These are phyloP conservation scores for Gleditsia sinensis DNA, from an alignment of 306 rosid genomes.

Conservation along the genomic window DNA sequence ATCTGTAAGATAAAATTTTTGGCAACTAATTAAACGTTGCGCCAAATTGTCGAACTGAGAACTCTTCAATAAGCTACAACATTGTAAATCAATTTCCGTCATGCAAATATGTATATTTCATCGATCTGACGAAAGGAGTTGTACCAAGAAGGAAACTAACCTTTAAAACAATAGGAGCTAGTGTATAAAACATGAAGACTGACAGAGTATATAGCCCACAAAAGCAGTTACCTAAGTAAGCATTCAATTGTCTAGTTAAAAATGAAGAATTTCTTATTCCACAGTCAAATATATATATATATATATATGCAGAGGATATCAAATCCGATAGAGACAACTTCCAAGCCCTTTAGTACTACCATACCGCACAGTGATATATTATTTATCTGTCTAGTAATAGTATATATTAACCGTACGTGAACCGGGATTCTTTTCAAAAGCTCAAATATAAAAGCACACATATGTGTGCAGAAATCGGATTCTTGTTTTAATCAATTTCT, in stretches of 20 bases:
- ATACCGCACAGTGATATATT: too few relatives aligned
- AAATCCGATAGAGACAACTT: neutral
- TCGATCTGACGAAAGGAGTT: neutral
- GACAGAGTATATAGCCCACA: conserved; percentile 31
- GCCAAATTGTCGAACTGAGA: neutral
- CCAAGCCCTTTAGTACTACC: too few relatives aligned
- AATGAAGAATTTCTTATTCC: neutral
- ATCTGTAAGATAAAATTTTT: neutral
- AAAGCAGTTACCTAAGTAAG: conserved; percentile 35
- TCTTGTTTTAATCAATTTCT: neutral
- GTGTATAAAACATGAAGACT: conserved; percentile 33
- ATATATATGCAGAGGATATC: neutral
- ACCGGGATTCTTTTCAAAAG: too few relatives aligned
- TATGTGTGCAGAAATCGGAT: neutral
- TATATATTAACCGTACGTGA: too few relatives aligned
- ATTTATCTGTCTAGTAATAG: neutral
- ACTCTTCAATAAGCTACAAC: neutral
- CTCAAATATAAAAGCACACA: neutral
- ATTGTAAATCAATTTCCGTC: neutral
- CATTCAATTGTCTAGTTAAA: neutral
- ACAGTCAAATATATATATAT: neutral
- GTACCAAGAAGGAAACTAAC: conserved; percentile 31
- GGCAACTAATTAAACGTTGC: neutral
- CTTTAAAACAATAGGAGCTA: conserved; percentile 43
- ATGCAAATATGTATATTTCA: neutral